phyloP scores from a whole-genome alignment of 306 rosid genomes.

The Trifolium repens region DNA sequence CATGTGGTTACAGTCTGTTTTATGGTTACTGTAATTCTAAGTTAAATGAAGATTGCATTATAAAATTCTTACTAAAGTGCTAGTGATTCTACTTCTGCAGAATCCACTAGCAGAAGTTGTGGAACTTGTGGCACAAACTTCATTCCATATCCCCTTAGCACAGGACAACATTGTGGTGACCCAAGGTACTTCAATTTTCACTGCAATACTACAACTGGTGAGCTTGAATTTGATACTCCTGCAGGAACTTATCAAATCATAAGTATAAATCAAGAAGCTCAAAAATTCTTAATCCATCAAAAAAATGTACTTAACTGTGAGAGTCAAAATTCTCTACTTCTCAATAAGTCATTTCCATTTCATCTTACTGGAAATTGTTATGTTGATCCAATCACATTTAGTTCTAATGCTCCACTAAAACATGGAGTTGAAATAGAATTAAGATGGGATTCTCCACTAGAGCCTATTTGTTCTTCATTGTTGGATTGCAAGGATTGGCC shows the following conservation, averaged over 20 bases:
- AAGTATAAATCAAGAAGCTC: neutral
- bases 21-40: neutral
- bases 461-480: conserved; percentile 62
- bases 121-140: neutral
- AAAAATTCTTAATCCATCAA: neutral
- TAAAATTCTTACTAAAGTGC: conserved; percentile 29
- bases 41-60: conserved; percentile 3
- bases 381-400: conserved; percentile 48
- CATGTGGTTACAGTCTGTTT: no score
- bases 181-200: neutral
- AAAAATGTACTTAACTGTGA: neutral
- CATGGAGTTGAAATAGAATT: conserved; percentile 62
- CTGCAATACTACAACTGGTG: neutral
- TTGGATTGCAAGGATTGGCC: conserved; percentile 76
- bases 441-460: conserved; percentile 56
- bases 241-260: neutral
- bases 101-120: conserved; percentile 29
- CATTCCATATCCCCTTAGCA: neutral
- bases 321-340: conserved; percentile 44
- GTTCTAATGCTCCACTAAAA: conserved; percentile 46
- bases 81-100: conserved; percentile 49
- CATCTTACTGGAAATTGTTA: conserved; percentile 54
- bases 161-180: neutral
- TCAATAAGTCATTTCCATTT: conserved; percentile 66
- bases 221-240: neutral